Conservation (phyloP, 805 yeast species). For the Starmerella bombicola region DNA sequence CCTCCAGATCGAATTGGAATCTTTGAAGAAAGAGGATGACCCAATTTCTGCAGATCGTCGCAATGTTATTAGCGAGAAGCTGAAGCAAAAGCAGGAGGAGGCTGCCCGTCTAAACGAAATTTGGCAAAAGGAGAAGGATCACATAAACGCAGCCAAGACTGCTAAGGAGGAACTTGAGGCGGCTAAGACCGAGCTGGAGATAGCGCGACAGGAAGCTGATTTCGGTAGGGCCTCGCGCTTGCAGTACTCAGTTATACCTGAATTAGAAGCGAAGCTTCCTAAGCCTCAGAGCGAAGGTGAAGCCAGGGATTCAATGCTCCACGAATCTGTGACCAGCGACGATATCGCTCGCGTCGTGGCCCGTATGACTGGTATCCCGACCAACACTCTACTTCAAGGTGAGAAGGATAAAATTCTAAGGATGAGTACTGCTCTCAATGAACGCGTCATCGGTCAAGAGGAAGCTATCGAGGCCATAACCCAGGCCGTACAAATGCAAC, state of each 20-base stretch:
- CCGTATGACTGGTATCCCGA: slow-evolving; percentile 92
- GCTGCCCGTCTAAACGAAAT: slow-evolving; percentile 57
- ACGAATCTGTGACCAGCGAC: slow-evolving; percentile 86
- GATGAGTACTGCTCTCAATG: slow-evolving; percentile 71
- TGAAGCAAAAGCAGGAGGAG: slow-evolving; percentile 52
- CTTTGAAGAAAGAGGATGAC: slow-evolving; percentile 85
- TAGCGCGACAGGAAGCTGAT: slow-evolving; percentile 70
- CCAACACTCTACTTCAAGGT: slow-evolving; percentile 79
- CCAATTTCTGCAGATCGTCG: slow-evolving; percentile 68
- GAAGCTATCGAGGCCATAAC: slow-evolving; percentile 83
- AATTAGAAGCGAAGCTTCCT: slow-evolving; percentile 51
- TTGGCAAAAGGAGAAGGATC: slow-evolving; percentile 76
- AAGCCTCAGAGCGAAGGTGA: slow-evolving; percentile 32
- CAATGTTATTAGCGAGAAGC: slow-evolving; percentile 55
- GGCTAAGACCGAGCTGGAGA: slow-evolving; percentile 72
- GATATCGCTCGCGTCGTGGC: slow-evolving; percentile 89
- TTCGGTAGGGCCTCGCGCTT: slow-evolving; percentile 81
- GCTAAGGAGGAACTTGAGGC: slow-evolving; percentile 75
- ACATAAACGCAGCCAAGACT: slow-evolving; percentile 61
- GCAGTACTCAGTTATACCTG: slow-evolving; percentile 79
- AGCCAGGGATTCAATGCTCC: slow-evolving; percentile 37
- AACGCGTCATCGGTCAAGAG: slow-evolving; percentile 86
- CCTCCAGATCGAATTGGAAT: slow-evolving; percentile 86
- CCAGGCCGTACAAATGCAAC: slow-evolving; percentile 88
- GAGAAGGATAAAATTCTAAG: slow-evolving; percentile 80